These are phyloP conservation scores for Chytriomyces sp. DNA, from an alignment of 192 early-diverging fungal species.

Conservation along the genomic window DNA sequence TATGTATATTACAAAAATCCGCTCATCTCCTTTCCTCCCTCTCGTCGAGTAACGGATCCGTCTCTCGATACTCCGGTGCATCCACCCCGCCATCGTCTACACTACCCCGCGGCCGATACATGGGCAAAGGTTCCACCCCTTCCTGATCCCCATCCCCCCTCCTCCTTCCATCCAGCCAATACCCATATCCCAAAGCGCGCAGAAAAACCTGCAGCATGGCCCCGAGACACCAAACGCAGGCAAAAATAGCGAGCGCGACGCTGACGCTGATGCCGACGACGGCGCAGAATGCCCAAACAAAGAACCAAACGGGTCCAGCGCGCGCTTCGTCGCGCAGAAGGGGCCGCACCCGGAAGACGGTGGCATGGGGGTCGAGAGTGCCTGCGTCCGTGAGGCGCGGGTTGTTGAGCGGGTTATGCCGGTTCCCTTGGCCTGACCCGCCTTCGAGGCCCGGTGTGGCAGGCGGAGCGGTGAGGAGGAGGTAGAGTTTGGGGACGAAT, in stretches of 20 bases:
- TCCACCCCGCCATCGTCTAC: background rate
- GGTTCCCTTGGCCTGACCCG: slow-evolving; percentile 10
- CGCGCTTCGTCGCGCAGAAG: background rate
- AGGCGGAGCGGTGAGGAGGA: slow-evolving; percentile 4
- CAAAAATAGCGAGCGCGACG: slow-evolving; percentile 5
- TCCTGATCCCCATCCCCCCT: slow-evolving; percentile 7
- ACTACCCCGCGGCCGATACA: background rate
- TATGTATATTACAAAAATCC: background rate
- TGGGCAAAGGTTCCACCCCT: slow-evolving; percentile 2
- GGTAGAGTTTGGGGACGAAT: background rate
- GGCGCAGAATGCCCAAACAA: slow-evolving; percentile 23
- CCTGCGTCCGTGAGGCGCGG: background rate
- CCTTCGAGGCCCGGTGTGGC: background rate
- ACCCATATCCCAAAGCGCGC: background rate
- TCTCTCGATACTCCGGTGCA: background rate
- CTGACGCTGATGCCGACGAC: slow-evolving; percentile 8
- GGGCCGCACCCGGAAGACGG: background rate
- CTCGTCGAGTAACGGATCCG: slow-evolving; percentile 7
- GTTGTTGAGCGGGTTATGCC: background rate
- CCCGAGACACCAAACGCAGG: background rate
- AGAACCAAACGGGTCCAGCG: background rate
- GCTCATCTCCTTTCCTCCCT: background rate
- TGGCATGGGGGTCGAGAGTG: background rate
- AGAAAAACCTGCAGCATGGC: background rate
- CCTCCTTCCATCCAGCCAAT: background rate